These are phyloP conservation scores for Backusella sp. DNA, from an alignment of 192 early-diverging fungal genomes.

Conservation along the genomic window DNA sequence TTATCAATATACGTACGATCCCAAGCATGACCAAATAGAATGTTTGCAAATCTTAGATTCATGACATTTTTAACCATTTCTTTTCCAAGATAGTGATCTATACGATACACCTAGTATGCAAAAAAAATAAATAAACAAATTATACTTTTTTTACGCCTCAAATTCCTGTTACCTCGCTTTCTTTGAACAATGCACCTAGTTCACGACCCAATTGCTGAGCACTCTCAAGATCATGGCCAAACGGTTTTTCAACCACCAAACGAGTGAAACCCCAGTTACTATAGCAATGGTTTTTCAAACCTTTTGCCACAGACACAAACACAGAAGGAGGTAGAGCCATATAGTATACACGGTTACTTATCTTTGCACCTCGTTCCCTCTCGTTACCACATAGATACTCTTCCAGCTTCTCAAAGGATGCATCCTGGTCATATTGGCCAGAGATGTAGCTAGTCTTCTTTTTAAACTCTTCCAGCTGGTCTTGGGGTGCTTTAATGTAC, in stretches of 20 bases:
- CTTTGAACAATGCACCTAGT: constrained; percentile 76
- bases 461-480: constrained; percentile 60
- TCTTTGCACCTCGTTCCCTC: constrained; percentile 23
- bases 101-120: constrained; percentile 80
- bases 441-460: constrained; percentile 69
- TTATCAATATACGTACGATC: constrained; percentile 85
- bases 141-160: background rate
- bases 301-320: constrained; percentile 83
- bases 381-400: constrained; percentile 61
- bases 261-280: constrained; percentile 68
- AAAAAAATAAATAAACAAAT: background rate
- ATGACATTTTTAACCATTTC: constrained; percentile 99
- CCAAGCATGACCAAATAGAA: constrained; percentile 93
- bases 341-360: constrained; percentile 85
- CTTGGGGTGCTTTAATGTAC: constrained; percentile 56
- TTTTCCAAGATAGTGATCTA: constrained; percentile 98
- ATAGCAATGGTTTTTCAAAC: constrained; percentile 73
- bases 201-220: constrained; percentile 68
- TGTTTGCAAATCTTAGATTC: constrained; percentile 91
- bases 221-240: constrained; percentile 90
- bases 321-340: constrained; percentile 96
- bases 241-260: constrained; percentile 96
- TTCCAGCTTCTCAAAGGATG: constrained; percentile 66
- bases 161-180: constrained; percentile 70
- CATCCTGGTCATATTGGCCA: constrained; percentile 83